Conservation (phyloP, 2,329 filamentous ascomycete genomes). For the Emydomyces testavorans region DNA sequence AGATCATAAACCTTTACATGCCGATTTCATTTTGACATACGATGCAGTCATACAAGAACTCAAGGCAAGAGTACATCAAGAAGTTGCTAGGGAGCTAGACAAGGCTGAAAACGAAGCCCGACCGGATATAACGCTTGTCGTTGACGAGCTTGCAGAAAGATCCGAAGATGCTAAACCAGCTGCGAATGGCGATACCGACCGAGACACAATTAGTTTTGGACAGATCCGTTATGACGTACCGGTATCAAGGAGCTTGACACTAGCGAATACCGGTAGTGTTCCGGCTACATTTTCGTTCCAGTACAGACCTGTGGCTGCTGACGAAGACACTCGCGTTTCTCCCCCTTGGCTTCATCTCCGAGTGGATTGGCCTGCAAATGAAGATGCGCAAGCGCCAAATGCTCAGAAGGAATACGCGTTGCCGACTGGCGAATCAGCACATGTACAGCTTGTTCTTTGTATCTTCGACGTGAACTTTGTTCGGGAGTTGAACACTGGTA, state of each 20-base stretch:
- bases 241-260: conserved; percentile 57
- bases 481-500: conserved; percentile 58
- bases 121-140: conserved; percentile 68
- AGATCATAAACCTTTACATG: conserved; percentile 85
- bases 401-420: conserved; percentile 49
- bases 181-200: conserved; percentile 29
- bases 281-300: conserved; percentile 69
- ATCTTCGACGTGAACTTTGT: conserved; percentile 55
- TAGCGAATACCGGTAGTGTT: conserved; percentile 85
- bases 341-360: conserved; percentile 60
- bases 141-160: conserved; percentile 44
- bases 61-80: conserved; percentile 71
- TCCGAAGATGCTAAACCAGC: conserved; percentile 26
- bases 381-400: conserved; percentile 13
- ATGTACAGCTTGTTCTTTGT: conserved; percentile 55
- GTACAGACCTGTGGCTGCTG: conserved; percentile 50
- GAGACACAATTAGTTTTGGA: conserved; percentile 64
- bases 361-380: conserved; percentile 46
- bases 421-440: conserved; percentile 72
- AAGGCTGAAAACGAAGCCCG: conserved; percentile 82
- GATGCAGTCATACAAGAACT: conserved; percentile 76
- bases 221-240: conserved; percentile 57
- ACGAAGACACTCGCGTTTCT: conserved; percentile 31
- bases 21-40: conserved; percentile 72
- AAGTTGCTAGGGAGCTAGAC: conserved; percentile 79